A percentile compares a stretch with the other conserved stretches of the same genome.
These are phyloP conservation scores for Blastobotrys illinoisensis DNA, from an alignment of 1,139 yeast genomes.

Conservation along the genomic window DNA sequence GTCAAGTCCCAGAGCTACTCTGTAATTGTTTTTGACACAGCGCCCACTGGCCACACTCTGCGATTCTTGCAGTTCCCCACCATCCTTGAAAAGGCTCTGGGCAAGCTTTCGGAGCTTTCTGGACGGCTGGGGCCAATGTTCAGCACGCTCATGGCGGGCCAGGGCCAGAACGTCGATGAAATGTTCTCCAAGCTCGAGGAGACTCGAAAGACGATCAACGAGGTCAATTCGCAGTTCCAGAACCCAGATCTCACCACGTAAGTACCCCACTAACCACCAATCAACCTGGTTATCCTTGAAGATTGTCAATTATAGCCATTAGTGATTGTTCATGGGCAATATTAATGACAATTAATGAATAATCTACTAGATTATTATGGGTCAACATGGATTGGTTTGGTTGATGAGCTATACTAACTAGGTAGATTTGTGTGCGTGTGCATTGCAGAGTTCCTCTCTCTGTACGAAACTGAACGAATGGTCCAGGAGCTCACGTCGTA, in stretches of 20 bases:
- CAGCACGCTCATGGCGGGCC: conserved; percentile 60
- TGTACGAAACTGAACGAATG: conserved; percentile 95
- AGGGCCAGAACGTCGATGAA: conserved; percentile 59
- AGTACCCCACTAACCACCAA: not conserved
- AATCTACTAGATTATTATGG: too few relatives aligned
- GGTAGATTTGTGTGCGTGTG: conserved; percentile 79
- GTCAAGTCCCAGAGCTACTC: conserved; percentile 82
- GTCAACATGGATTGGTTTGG: too few relatives aligned
- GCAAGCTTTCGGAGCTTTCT: conserved; percentile 80
- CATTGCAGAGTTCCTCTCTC: conserved; percentile 89
- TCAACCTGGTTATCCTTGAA: too few relatives aligned
- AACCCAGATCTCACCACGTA: conserved; percentile 87
- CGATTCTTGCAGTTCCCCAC: conserved; percentile 92
- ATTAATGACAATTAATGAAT: too few relatives aligned
- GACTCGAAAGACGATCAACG: conserved; percentile 74
- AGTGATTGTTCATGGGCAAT: too few relatives aligned
- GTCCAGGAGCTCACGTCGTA: conserved; percentile 92
- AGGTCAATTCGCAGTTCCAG: conserved; percentile 90
- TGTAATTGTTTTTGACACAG: conserved; percentile 93
- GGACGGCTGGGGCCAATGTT: conserved; percentile 89
- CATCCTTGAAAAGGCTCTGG: conserved; percentile 78
- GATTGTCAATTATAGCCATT: not conserved
- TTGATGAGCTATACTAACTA: too few relatives aligned
- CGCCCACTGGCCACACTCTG: conserved; percentile 97
- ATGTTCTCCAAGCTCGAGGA: conserved; percentile 77